These are phyloP conservation scores for Calocybe cyanea DNA, from an alignment of 768 basidiomycete species.

Conservation along the genomic window DNA sequence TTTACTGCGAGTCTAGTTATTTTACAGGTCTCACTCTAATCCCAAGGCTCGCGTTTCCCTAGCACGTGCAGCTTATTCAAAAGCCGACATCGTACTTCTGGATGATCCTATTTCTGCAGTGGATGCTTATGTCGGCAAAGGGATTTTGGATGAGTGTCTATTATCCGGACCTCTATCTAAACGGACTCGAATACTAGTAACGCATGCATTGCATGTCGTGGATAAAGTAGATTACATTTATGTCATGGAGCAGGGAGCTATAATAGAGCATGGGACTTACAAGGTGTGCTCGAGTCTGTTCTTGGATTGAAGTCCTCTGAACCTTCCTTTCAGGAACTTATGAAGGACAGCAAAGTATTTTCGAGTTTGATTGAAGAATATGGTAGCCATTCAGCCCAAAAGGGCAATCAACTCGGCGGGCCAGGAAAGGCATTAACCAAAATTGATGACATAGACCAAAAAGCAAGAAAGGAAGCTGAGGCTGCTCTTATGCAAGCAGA, in stretches of 20 bases:
- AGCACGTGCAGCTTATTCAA: constrained; percentile 74
- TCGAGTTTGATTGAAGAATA: constrained; percentile 54
- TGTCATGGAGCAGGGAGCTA: constrained; percentile 53
- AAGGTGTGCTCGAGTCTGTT: constrained; percentile 26
- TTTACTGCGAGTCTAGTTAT: background rate
- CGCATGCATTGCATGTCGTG: constrained; percentile 54
- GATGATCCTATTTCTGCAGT: constrained; percentile 83
- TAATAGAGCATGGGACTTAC: constrained; percentile 64
- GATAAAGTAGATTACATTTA: constrained; percentile 62
- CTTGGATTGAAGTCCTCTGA: background rate
- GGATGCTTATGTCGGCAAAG: constrained; percentile 71
- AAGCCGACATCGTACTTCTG: constrained; percentile 68
- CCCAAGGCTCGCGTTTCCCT: constrained; percentile 68
- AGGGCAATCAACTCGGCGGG: constrained; percentile 22
- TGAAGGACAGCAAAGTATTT: constrained; percentile 39
- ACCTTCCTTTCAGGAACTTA: constrained; percentile 34
- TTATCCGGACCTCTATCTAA: constrained; percentile 46
- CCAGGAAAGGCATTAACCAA: constrained; percentile 6
- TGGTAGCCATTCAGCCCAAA: constrained; percentile 36
- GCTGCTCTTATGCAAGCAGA: constrained; percentile 47
- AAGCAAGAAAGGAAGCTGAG: constrained; percentile 24
- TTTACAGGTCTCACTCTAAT: constrained; percentile 1
- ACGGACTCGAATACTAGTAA: constrained; percentile 61
- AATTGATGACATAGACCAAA: constrained; percentile 6
- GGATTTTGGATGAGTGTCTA: constrained; percentile 60